Evolutionary conservation across 2,329 filamentous ascomycete genomes (phyloP), one percentile per base, ranked within the genome.

Genomic region (Arachnopeziza araneosa): DNA sequence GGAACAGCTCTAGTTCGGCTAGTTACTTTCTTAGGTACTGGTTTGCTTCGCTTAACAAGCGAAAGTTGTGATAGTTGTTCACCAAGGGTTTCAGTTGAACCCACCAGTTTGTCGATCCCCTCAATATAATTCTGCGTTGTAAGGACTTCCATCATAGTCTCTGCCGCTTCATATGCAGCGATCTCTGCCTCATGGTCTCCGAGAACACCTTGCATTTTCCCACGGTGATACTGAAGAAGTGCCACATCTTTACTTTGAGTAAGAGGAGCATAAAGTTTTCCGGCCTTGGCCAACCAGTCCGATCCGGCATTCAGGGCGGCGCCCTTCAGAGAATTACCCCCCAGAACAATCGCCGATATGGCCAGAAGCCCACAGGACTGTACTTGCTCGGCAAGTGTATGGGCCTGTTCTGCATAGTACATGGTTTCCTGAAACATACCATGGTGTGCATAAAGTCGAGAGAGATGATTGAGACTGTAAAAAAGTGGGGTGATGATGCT

Each of bases 401-500:
- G 79, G 0, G 92, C 92, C 68, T 95, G 89, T 66, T 97, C 89
- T 1, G 89, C 87, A 67, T 96, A 96, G 71, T 93, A 95, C 0
- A 93, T 77, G 1, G 93, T 93, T 72, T 98, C 93, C 62, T 91
- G 87, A 64, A 92, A 91, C 75, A 96, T 83, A 26, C 95, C 95
- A 64, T 95, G 83, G 65, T 96, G 88, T 1, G 89, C 85, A 67
- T 93, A 96, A 1, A 96, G 78, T 3, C 83, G 82, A 0, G 91
- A 91, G 2, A 96, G 82, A 60, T 92, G 87, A 61, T 87, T 75
- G 17, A 96, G 78, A 59, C 86, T 85, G 30, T 84, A 82, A 67
- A 92, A 87, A 22, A 97, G 80, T 0, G 88, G 85, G 26, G 85
- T 83, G 8, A 95, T 86, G 22, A 96, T 78, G 6, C 82, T 80